Evolutionary conservation across 345 rosid species (phyloP), one percentile per base, ranked within the genome.

Genomic region (Citropsis articulata): DNA sequence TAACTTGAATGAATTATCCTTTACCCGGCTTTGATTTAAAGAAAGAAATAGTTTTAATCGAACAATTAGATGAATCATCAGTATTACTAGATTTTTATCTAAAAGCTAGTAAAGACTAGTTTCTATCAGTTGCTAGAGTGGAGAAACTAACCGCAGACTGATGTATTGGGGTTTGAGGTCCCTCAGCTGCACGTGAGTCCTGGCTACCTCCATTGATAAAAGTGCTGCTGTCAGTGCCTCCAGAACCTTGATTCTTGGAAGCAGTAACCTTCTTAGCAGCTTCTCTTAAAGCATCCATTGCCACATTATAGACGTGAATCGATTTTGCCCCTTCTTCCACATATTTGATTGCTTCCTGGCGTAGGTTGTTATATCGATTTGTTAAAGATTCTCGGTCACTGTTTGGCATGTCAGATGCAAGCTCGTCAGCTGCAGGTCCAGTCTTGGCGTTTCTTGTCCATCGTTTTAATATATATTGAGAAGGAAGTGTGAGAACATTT

Each of bases 321-420:
- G 98, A 90, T 78, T 93, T 93, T 57, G 96, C 91, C 9, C 98
- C 98, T 72, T 91, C 94, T 77, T 93, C 96, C 19, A 90, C 94
- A 79, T 83, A 93, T 83, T 90, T 93, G 71, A 89, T 83, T 21
- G 92, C 93, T 81, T 87, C 92, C 71, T 91, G 93, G 35, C 94
- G 91, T 72, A 93, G 87, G 82, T 82, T 91, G 70, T 89, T 89
- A 78, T 85, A 90, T 55, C 91, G 85, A 65, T 85, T 85, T 9
- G 86, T 88, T 70, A 82, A 78, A 77, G 94, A 86, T 66, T 88
- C 98, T 69, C 66, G 88, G 82, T 84, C 82, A 79, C 66, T 76
- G 67, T 74, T 83, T 18, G 84, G 67, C 81, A 81, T 66, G 35
- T 86, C 90, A 45, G 89, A 66, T 73, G 83, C 76, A 60, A 22